Base-by-base conservation (phyloP, 306 rosid genomes). In the Dryas octopetala region DNA sequence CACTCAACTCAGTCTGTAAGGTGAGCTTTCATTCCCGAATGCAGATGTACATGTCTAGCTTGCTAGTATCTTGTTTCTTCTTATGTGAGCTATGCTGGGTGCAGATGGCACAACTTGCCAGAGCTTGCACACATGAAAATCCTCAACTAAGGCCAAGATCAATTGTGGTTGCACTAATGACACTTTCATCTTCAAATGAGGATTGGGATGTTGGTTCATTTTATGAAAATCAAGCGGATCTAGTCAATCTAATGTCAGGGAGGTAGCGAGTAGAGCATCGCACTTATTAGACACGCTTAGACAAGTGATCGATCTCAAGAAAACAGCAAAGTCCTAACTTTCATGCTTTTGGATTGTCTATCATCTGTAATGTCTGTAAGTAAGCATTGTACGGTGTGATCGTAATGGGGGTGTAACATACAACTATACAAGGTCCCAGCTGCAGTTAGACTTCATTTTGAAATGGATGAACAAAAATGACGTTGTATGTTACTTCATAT, bases 111-210 rank as follows among this genome's bases (percentile, higher is more conserved):
- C 91, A 83, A 48, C 87, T 91, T 51, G 95, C 91, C 9, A 89
- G 75, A 78, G 94, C 88, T 64, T 87, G 92, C 78, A 89, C 97
- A 68, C 92, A 91, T 71, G 92, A 86, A 64, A 84, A 83, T 68
- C 92, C 94, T 68, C 94, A 89, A 74, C 80, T 87, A 11, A 89
- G 97, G 85, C 97, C 94, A 86, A 91, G 97, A 74, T 89, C 97
- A 46, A 86, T 86, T 64, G 92, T 89, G 26, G 92, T 83, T 51
- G 92, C 92, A 10, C 77, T 91, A 53, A 84, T 89, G 89, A 85
- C 92, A 71, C 91, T 89, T 65, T 74, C 92, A 70, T 89, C 92
- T 64, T 75, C 90, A 47, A 71, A 79, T 23, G 93, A 91, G 77
- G 90, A 85, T 16, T 89, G 93, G 97, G 91, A 91, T 70, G 88